phyloP scores from a whole-genome alignment of 768 basidiomycete genomes.

The Mycena vulgaris region DNA sequence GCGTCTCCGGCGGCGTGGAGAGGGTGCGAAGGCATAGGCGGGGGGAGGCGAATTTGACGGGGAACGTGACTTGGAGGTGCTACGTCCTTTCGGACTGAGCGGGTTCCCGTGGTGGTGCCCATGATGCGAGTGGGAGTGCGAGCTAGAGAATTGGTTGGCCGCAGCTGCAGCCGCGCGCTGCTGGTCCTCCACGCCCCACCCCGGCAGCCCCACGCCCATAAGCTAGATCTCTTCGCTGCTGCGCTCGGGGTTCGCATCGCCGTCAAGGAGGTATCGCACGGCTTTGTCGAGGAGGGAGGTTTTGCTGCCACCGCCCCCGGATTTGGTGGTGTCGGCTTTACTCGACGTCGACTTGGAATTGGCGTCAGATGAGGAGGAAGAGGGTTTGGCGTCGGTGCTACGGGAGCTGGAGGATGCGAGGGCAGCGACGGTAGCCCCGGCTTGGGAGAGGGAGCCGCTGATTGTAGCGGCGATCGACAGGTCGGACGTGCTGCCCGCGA shows the following conservation, averaged over 20 bases:
- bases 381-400: neutral
- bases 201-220: too few species aligned
- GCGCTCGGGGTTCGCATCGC: conserved; percentile 61
- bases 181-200: conserved; percentile 28
- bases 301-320: neutral
- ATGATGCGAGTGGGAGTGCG: conserved; percentile 2
- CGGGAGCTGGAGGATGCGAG: conserved; percentile 24
- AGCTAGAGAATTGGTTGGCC: neutral
- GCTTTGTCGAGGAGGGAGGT: conserved; percentile 70
- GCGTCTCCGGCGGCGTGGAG: conserved; percentile 2
- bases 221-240: too few species aligned
- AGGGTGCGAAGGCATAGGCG: conserved; percentile 6
- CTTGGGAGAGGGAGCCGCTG: too few species aligned
- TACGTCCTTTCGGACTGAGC: neutral
- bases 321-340: neutral
- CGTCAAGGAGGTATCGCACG: conserved; percentile 74
- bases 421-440: neutral
- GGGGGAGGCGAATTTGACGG: neutral
- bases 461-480: too few species aligned
- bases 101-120: neutral
- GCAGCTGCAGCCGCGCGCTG: conserved; percentile 20
- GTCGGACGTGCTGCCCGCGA: too few species aligned
- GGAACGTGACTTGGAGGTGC: neutral
- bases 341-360: conserved; percentile 13
- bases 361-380: neutral